Evolutionary conservation across 2,329 filamentous ascomycete genomes (phyloP), one percentile per base, ranked within the genome.

Genomic region (Colletotrichum incanum): DNA sequence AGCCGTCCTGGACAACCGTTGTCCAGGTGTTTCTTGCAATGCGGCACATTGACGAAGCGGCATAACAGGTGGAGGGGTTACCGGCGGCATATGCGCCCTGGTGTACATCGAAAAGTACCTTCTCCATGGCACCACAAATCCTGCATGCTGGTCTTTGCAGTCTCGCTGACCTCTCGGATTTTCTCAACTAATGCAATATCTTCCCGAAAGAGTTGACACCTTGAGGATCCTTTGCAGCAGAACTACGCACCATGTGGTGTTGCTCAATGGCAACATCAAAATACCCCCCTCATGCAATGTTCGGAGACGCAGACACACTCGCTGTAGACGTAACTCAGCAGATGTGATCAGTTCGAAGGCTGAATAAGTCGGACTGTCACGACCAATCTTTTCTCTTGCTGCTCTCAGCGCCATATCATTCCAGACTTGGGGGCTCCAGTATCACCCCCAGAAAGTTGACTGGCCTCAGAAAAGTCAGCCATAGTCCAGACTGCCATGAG

Each of bases 171-270:
- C 59, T 65, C 60, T 59, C 65, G 34, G 39, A 47, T 69, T 64
- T 54, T 55, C 54, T 55, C 26, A 49, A 45, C 70, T 72, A 70
- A 72, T 72, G 70, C 70, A 72, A 31, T 16, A 58, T 43, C 14
- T 52, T 72, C 70, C 65, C 16, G 60, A 72, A 72, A 65, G 7
- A 49, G 70, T 55, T 49, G 41, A 59, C 23, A 11, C 14, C 20
- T 65, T 31, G 59, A 56, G 54, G 70, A 70, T 72, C 70, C 41
- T 45, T 70, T 6, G 34, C 65, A 49, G 26, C 14, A 59, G 65
- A 43, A 56, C 37, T 54, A 50, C 54, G 47, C 54, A 12, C 39
- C 39, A 12, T 52, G 65, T 37, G 65, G 52, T 65, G 62, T 55
- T 49, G 2, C 9, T 23, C 54, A 49, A 52, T 41, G 18, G 54